Evolutionary conservation across 1,284 basidiomycete genomes (phyloP).

Genomic region (Ganoderma leucocontextum): DNA sequence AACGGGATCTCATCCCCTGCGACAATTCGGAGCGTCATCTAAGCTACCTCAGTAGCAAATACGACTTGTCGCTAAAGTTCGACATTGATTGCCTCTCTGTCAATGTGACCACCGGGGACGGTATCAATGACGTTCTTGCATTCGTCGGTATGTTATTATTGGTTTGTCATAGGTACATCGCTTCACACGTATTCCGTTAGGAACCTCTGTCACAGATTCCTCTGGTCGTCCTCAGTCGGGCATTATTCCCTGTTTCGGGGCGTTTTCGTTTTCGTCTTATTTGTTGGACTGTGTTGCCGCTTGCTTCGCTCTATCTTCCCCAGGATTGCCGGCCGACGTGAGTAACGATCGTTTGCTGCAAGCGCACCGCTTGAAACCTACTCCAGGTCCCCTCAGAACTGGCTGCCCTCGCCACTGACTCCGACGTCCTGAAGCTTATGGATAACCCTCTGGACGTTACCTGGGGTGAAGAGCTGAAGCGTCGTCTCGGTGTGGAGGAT

Average conservation of each 20-base stretch:
- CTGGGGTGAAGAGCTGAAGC: slow-evolving; percentile 16
- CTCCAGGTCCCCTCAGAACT: not conserved
- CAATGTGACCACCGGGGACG: not conserved
- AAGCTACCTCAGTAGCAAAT: not conserved
- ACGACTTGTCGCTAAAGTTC: not conserved
- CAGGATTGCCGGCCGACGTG: not conserved
- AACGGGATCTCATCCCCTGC: slow-evolving; percentile 10
- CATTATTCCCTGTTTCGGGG: not conserved
- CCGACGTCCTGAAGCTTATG: slow-evolving; percentile 4
- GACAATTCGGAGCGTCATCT: slow-evolving; percentile 6
- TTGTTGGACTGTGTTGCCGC: slow-evolving; percentile 13
- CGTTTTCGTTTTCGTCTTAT: not conserved
- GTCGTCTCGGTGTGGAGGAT: slow-evolving; percentile 7
- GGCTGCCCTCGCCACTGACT: not conserved
- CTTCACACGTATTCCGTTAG: not conserved
- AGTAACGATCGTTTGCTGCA: not conserved
- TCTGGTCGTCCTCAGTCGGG: not conserved
- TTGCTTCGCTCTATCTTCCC: slow-evolving; percentile 14
- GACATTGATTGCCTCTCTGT: slow-evolving; percentile 10
- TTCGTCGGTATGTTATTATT: slow-evolving; percentile 8
- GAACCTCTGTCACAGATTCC: not conserved
- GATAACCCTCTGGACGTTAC: not conserved
- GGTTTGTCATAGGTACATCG: not conserved
- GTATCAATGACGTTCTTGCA: slow-evolving; percentile 2
- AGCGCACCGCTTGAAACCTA: too few relatives aligned